Evolutionary conservation across 164 flowering plant genomes (phyloP).

Genomic region (Magnolia sinica): DNA sequence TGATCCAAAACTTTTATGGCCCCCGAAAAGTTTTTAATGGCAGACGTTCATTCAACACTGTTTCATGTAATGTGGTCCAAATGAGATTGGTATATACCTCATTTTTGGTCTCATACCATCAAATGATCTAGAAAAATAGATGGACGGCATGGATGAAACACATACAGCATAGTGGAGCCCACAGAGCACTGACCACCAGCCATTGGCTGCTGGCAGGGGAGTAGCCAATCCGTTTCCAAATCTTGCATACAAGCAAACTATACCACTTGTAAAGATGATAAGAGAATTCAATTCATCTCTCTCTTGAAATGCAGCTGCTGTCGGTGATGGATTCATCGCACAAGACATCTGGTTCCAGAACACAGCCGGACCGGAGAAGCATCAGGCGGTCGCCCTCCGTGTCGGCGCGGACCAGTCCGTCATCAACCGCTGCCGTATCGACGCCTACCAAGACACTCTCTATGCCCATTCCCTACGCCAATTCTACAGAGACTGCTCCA

Average conservation of each 20-base stretch:
- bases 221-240: too few relatives aligned
- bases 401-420: conserved; percentile 42
- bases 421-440: conserved; percentile 44
- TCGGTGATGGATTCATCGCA: conserved; percentile 50
- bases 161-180: too few relatives aligned
- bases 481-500: conserved; percentile 39
- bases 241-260: background rate
- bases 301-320: conserved; percentile 35
- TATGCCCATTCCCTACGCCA: conserved; percentile 47
- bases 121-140: too few relatives aligned
- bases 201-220: too few relatives aligned
- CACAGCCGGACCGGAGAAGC: conserved; percentile 48
- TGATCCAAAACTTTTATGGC: too few relatives aligned
- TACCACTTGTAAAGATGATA: background rate
- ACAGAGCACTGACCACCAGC: too few relatives aligned
- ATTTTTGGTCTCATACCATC: too few relatives aligned
- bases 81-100: too few relatives aligned
- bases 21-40: too few relatives aligned
- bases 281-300: background rate
- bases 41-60: too few relatives aligned
- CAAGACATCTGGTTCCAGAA: conserved; percentile 47
- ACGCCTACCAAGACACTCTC: conserved; percentile 55
- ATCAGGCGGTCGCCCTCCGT: conserved; percentile 54
- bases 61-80: too few relatives aligned
- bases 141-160: too few relatives aligned